These are phyloP conservation scores for Colletotrichum salicis DNA, from an alignment of 2,329 filamentous ascomycete species.

Conservation along the genomic window DNA sequence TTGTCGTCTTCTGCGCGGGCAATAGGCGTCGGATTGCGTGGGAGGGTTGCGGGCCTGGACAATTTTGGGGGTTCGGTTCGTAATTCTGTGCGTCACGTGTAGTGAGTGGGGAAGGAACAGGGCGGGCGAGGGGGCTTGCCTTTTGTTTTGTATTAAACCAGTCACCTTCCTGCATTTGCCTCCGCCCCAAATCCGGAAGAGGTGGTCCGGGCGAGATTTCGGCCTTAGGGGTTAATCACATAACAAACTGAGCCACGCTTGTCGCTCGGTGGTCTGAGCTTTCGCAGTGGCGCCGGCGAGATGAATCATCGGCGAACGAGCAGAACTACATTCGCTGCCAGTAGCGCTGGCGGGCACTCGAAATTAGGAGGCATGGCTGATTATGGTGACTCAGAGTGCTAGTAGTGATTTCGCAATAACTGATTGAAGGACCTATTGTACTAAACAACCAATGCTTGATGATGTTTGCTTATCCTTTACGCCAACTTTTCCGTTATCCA, in stretches of 20 bases:
- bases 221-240: constrained; percentile 2
- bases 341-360: background rate
- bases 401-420: background rate
- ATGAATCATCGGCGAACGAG: constrained; percentile 24
- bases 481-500: constrained; percentile 1
- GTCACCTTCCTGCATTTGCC: background rate
- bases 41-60: constrained; percentile 10
- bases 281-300: background rate
- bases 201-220: constrained; percentile 9
- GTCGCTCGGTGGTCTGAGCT: background rate
- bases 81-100: constrained; percentile 36
- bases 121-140: constrained; percentile 21
- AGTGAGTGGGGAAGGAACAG: constrained; percentile 18
- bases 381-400: background rate
- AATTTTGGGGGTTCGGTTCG: constrained; percentile 15
- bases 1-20: constrained; percentile 23
- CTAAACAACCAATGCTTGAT: background rate
- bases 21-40: constrained; percentile 26
- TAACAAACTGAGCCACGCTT: background rate
- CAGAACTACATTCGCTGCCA: background rate
- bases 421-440: background rate
- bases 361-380: background rate
- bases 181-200: constrained; percentile 1
- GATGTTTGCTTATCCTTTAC: background rate
- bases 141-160: background rate